These are phyloP conservation scores for Cornus kousa DNA, from an alignment of 148 eudicot genomes.

Conservation along the genomic window DNA sequence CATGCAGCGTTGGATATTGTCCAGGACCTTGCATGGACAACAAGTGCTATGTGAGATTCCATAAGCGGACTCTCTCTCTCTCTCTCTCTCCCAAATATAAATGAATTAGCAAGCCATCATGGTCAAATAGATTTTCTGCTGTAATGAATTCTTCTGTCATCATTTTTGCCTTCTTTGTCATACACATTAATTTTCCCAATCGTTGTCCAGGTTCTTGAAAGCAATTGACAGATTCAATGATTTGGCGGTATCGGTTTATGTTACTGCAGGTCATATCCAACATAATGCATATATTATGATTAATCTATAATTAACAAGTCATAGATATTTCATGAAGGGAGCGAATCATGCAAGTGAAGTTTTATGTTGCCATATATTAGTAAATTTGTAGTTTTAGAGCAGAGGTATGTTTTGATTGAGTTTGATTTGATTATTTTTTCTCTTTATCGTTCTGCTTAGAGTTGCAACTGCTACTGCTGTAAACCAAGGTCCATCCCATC, in stretches of 20 bases:
- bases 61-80: neutral
- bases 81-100: neutral
- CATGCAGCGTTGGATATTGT: conserved; percentile 95
- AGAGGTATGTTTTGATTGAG: neutral
- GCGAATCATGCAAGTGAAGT: neutral
- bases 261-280: conserved; percentile 99
- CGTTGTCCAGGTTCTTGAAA: conserved; percentile 79
- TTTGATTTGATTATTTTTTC: neutral
- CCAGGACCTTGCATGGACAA: conserved; percentile 98
- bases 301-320: neutral
- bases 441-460: neutral
- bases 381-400: neutral
- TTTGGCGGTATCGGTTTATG: conserved; percentile 93
- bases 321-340: neutral
- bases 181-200: neutral
- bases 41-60: conserved; percentile 89
- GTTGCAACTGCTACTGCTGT: neutral
- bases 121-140: neutral
- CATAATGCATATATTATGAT: conserved; percentile 25
- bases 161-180: neutral
- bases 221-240: conserved; percentile 94
- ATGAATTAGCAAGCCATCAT: neutral
- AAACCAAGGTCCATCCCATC: neutral
- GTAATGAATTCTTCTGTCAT: neutral
- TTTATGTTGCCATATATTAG: neutral